A percentile compares a stretch with the other conserved stretches of the same genome.
Evolutionary conservation across 352 stramenopile species (phyloP).

Genomic region (Globisporangium perplexum): DNA sequence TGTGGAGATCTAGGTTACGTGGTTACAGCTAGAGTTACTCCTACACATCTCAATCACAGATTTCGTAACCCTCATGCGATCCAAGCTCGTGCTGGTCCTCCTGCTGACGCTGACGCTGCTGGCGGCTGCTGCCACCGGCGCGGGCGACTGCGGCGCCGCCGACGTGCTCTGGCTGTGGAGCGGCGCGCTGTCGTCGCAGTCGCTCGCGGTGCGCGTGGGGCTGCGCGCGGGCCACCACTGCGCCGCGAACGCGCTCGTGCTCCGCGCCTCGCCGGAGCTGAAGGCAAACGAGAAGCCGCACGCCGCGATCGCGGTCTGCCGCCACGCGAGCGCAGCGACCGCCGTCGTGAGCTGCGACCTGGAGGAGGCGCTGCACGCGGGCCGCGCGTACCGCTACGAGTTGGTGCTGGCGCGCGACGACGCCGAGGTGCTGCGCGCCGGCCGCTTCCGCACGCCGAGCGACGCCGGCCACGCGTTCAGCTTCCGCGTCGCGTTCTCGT

Average conservation of each 20-base stretch:
- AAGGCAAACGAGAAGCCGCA: slow-evolving; percentile 37
- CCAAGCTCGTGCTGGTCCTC: neutral
- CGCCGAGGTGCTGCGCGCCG: slow-evolving; percentile 27
- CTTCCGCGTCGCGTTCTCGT: slow-evolving; percentile 76
- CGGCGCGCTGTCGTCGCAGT: slow-evolving; percentile 56
- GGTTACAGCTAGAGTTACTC: too few relatives aligned
- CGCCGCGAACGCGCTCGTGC: slow-evolving; percentile 37
- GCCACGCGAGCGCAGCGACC: slow-evolving; percentile 22
- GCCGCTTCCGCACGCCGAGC: slow-evolving; percentile 45
- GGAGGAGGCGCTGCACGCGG: slow-evolving; percentile 35
- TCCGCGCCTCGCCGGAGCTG: slow-evolving; percentile 50
- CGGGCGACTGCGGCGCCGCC: slow-evolving; percentile 19
- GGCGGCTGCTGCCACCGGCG: too few relatives aligned
- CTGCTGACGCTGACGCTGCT: neutral
- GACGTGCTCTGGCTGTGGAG: slow-evolving; percentile 76
- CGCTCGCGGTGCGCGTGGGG: slow-evolving; percentile 66
- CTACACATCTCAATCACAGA: too few relatives aligned
- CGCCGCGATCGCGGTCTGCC: slow-evolving; percentile 33
- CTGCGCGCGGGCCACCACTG: slow-evolving; percentile 50
- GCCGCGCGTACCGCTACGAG: slow-evolving; percentile 56
- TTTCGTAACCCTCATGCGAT: neutral
- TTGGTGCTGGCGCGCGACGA: slow-evolving; percentile 31
- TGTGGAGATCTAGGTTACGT: too few relatives aligned
- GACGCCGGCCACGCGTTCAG: slow-evolving; percentile 37
- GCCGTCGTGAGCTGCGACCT: slow-evolving; percentile 47